Evolutionary conservation across 192 early-diverging fungal genomes (phyloP).

Genomic region (Powellomyces hirtus): DNA sequence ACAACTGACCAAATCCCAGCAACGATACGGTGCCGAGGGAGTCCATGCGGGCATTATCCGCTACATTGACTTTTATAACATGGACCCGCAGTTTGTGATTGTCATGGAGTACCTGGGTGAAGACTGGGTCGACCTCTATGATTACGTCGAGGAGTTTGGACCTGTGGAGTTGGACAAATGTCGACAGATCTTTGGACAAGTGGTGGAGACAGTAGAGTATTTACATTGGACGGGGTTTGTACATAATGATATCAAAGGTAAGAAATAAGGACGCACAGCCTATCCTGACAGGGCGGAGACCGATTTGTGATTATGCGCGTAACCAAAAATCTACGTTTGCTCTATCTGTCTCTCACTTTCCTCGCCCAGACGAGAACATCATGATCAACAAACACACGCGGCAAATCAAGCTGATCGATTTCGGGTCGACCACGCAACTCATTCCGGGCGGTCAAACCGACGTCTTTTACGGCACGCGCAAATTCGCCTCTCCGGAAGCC

Average conservation of each 20-base stretch:
- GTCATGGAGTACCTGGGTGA: constrained; percentile 59
- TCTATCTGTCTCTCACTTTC: neutral
- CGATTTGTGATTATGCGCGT: neutral
- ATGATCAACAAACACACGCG: constrained; percentile 49
- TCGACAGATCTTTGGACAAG: constrained; percentile 41
- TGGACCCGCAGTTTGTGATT: constrained; percentile 41
- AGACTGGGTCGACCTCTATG: constrained; percentile 56
- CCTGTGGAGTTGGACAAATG: constrained; percentile 40
- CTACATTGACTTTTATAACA: constrained; percentile 45
- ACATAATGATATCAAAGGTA: constrained; percentile 64
- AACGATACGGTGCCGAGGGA: constrained; percentile 5
- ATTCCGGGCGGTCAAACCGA: constrained; percentile 25
- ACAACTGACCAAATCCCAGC: constrained; percentile 9
- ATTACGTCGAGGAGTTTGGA: constrained; percentile 51
- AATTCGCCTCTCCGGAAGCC: constrained; percentile 58
- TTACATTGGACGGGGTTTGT: constrained; percentile 40
- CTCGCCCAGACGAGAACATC: constrained; percentile 53
- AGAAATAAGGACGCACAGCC: neutral
- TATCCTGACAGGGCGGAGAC: neutral
- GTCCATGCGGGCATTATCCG: no score
- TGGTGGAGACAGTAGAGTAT: constrained; percentile 37
- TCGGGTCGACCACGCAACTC: constrained; percentile 48
- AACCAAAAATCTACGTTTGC: neutral
- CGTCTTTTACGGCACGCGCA: constrained; percentile 56
- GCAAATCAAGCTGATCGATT: constrained; percentile 56